A percentile compares a stretch with the other conserved stretches of the same genome.
Conservation (phyloP, 1,284 basidiomycete species). For the Anthracocystis setariae region DNA sequence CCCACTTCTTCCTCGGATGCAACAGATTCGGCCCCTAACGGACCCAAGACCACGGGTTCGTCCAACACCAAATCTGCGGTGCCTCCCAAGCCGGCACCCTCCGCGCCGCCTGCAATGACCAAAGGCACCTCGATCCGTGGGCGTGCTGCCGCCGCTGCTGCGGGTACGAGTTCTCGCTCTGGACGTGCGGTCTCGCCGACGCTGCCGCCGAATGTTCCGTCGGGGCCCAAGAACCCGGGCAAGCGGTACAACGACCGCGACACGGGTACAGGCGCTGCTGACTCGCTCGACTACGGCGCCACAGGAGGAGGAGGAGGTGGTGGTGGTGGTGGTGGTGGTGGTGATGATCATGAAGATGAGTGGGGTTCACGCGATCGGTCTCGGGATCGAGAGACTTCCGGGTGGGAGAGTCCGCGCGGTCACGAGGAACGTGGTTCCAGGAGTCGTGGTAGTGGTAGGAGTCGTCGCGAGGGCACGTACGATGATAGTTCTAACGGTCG, state of each 20-base stretch:
- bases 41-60: not conserved
- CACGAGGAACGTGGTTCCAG: slow-evolving; percentile 4
- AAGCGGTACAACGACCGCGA: slow-evolving; percentile 65
- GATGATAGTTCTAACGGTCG: slow-evolving; percentile 7
- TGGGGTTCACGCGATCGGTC: slow-evolving; percentile 3
- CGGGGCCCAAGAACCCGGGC: slow-evolving; percentile 54
- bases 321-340: slow-evolving; percentile 3
- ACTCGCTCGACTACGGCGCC: slow-evolving; percentile 63
- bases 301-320: slow-evolving; percentile 26
- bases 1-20: not conserved
- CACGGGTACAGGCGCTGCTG: slow-evolving; percentile 52
- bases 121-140: slow-evolving; percentile 43
- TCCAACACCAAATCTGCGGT: not conserved
- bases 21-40: not conserved
- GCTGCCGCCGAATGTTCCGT: slow-evolving; percentile 51
- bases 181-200: slow-evolving; percentile 39
- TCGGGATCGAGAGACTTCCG: not conserved
- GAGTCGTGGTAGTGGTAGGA: slow-evolving; percentile 9
- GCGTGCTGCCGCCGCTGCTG: slow-evolving; percentile 29
- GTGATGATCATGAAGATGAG: slow-evolving; percentile 31
- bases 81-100: slow-evolving; percentile 21
- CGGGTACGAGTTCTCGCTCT: slow-evolving; percentile 5
- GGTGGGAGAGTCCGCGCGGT: slow-evolving; percentile 17
- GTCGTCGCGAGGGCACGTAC: slow-evolving; percentile 14
- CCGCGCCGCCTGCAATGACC: slow-evolving; percentile 6